A percentile compares a stretch with the other conserved stretches of the same genome.
These are phyloP conservation scores for Solioccasus polychromus DNA, from an alignment of 768 basidiomycete species.

Conservation along the genomic window DNA sequence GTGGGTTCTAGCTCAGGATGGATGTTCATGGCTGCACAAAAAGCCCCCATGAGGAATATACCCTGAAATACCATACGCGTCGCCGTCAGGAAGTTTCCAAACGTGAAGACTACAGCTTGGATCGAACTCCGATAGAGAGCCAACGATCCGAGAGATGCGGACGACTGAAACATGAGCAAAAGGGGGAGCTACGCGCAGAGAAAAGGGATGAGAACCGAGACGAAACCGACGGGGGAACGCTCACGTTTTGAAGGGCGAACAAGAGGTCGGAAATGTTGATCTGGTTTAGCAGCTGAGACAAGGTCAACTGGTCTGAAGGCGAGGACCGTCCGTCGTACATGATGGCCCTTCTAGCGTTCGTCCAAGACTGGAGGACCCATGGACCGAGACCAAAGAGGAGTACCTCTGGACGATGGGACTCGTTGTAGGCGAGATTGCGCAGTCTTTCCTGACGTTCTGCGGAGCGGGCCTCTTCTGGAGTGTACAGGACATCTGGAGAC, in stretches of 20 bases:
- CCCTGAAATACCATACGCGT: constrained; percentile 77
- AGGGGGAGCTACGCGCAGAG: constrained; percentile 58
- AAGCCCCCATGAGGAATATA: constrained; percentile 84
- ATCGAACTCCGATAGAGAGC: constrained; percentile 79
- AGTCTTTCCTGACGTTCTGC: constrained; percentile 72
- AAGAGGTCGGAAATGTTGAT: constrained; percentile 64
- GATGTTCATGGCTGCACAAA: constrained; percentile 71
- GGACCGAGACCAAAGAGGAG: constrained; percentile 79
- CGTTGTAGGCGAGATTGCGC: constrained; percentile 72
- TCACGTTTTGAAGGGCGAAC: constrained; percentile 66
- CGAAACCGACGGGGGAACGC: constrained; percentile 23
- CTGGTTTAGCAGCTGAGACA: constrained; percentile 48
- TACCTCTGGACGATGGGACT: constrained; percentile 75
- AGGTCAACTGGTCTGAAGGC: constrained; percentile 35
- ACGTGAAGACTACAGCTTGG: constrained; percentile 65
- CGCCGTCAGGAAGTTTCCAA: constrained; percentile 60
- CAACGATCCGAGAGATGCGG: constrained; percentile 77
- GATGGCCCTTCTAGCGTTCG: constrained; percentile 56
- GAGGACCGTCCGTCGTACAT: constrained; percentile 52
- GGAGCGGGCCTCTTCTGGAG: constrained; percentile 56
- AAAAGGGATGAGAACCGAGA: constrained; percentile 13
- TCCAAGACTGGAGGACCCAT: constrained; percentile 83
- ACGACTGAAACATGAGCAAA: constrained; percentile 66
- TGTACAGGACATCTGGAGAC: constrained; percentile 44
- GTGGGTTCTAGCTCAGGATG: constrained; percentile 65